Conservation (phyloP, 108 stramenopile species). For the Conticribra guillardii region DNA sequence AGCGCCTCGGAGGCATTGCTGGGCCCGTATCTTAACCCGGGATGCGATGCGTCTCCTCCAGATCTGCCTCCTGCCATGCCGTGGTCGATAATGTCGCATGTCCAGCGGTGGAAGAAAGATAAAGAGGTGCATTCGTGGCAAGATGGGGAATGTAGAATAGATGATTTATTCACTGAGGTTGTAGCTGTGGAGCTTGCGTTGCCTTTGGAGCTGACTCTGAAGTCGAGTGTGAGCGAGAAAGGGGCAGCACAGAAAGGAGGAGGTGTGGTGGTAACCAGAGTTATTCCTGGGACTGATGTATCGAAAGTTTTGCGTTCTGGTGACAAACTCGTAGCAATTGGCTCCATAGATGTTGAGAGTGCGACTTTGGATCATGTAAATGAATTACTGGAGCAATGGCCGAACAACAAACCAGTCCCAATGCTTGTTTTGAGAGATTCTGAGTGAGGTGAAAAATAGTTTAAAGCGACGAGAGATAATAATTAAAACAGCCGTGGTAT, state of each 20-base stretch:
- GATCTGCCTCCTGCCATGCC: slow-evolving; percentile 49
- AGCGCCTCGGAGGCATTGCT: slow-evolving; percentile 42
- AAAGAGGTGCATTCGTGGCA: slow-evolving; percentile 33
- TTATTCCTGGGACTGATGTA: neutral
- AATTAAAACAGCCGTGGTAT: no score
- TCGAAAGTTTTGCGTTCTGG: slow-evolving; percentile 7
- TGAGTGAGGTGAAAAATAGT: no score
- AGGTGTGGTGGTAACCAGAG: slow-evolving; percentile 17
- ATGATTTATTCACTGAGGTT: slow-evolving; percentile 41
- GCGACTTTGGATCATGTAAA: slow-evolving; percentile 39
- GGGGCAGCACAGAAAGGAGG: neutral
- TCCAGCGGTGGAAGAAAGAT: slow-evolving; percentile 47
- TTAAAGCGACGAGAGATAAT: no score
- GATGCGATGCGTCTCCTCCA: slow-evolving; percentile 30
- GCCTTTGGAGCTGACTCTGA: slow-evolving; percentile 24
- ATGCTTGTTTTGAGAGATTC: slow-evolving; percentile 29
- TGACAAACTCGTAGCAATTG: slow-evolving; percentile 41
- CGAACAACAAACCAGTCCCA: slow-evolving; percentile 16
- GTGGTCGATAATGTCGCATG: slow-evolving; percentile 47
- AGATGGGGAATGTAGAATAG: slow-evolving; percentile 35
- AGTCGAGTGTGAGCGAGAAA: slow-evolving; percentile 1
- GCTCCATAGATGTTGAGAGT: slow-evolving; percentile 48
- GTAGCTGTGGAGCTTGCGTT: slow-evolving; percentile 34
- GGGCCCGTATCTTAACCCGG: slow-evolving; percentile 40
- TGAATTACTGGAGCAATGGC: slow-evolving; percentile 44